Base-by-base conservation (phyloP, 768 basidiomycete genomes). In the Coprinellus micaceus region DNA sequence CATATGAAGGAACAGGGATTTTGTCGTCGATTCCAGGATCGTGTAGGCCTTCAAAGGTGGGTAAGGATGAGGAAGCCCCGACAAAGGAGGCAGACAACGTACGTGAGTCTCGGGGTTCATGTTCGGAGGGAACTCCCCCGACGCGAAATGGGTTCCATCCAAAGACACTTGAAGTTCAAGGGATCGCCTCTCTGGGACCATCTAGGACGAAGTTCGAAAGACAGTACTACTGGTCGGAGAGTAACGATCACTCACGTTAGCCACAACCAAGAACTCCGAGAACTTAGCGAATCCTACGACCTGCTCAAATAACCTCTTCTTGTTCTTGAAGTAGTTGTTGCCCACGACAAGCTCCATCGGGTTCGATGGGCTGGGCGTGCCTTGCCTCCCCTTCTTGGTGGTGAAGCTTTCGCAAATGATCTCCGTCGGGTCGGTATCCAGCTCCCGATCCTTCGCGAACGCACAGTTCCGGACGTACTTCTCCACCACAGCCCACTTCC, bases 261-360 rank as follows among this genome's bases (percentile, higher is more conserved):
- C 97, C 28, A 98, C 96, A 44, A 98, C 85, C 67, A 98, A 78
- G 69, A 90, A 99, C 74, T 99, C 93, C 0, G 92, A 92, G 71
- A 99, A 99, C 73, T 94, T 95, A 0, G 97, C 88, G 74, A 95
- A 98, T 6, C 97, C 97, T 61, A 94, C 93, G 53, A 99, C 86
- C 41, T 84, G 77, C 45, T 91, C 83, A 64, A 98, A 99, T 21
- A 97, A 69, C 67, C 82, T 89, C 59, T 75, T 84, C 76, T 84
- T 88, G 59, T 79, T 83, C 46, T 60, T 60, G 67, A 85, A 98
- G 74, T 83, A 98, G 54, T 85, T 77, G 11, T 77, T 69, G 0
- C 97, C 96, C 12, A 83, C 82, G 24, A 95, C 79, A 43, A 98
- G 77, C 68, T 95, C 82, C 52, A 98, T 65, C 15, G 89, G 84